A percentile compares a stretch with the other conserved stretches of the same genome.
Evolutionary conservation across 2,329 filamentous ascomycete genomes (phyloP).

Genomic region (Trichoderma sp.): DNA sequence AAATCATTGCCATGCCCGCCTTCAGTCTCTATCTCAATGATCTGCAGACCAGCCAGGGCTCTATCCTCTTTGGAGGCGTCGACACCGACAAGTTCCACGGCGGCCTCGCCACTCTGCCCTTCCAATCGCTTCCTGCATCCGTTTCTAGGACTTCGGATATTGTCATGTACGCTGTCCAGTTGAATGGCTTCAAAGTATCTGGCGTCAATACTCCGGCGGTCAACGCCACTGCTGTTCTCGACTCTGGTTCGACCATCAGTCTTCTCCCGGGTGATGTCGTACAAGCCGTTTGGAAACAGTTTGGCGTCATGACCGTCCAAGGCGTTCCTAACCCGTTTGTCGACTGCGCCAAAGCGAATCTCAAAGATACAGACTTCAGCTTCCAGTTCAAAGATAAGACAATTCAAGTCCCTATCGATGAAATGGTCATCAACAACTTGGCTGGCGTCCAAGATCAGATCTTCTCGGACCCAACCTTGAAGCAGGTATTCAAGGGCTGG

Average conservation of each 20-base stretch:
- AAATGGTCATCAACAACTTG: conserved; percentile 56
- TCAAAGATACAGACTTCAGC: conserved; percentile 50
- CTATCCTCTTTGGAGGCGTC: conserved; percentile 77
- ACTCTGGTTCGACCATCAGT: conserved; percentile 73
- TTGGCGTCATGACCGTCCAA: conserved; percentile 52
- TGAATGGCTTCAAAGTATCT: conserved; percentile 46
- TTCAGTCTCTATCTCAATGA: conserved; percentile 75
- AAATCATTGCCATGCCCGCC: conserved; percentile 63
- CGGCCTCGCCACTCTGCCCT: conserved; percentile 46
- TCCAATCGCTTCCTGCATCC: conserved; percentile 50
- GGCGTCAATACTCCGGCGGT: conserved; percentile 43
- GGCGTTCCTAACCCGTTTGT: conserved; percentile 53
- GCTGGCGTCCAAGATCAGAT: conserved; percentile 44
- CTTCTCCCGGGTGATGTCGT: conserved; percentile 68
- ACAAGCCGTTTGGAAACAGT: conserved; percentile 53
- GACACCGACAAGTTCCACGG: conserved; percentile 74
- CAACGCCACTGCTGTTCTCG: conserved; percentile 65
- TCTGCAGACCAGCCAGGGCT: conserved; percentile 65
- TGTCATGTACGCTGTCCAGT: conserved; percentile 43
- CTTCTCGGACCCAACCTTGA: conserved; percentile 47
- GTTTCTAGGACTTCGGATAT: conserved; percentile 47
- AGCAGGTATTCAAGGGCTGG: conserved; percentile 44
- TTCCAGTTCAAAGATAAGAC: conserved; percentile 56
- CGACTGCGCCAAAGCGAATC: conserved; percentile 53
- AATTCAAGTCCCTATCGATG: conserved; percentile 56